Base-by-base conservation (phyloP, 2,329 filamentous ascomycete genomes). In the Juglanconis sp. region DNA sequence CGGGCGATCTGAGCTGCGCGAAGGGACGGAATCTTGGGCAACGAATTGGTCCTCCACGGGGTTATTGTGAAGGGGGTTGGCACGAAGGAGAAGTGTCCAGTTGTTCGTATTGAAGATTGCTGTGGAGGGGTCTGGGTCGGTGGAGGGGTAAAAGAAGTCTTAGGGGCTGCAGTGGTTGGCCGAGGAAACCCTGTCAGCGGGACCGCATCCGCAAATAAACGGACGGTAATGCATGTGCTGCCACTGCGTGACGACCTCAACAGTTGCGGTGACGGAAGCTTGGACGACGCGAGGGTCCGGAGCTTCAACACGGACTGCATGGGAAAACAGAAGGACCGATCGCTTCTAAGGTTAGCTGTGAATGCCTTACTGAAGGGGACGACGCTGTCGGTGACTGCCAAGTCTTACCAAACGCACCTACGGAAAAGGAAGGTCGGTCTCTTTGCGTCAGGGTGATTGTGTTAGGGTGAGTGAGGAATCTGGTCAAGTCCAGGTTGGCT, bases 1-100 rank as follows among this genome's bases (percentile, higher is more conserved):
- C 80, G 78, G 72, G 82, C 81, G 66, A 86, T 77, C 72, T 83
- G 81, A 51, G 78, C 75, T 63, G 81, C 81, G 65, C 81, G 77
- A 66, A 70, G 77, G 66, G 76, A 75, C 70, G 81, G 76, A 76
- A 81, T 81, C 71, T 73, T 78, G 71, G 46, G 46, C 46, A 70
- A 57, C 49, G 66, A 64, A 65, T 66, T 65, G 53, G 61, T 57
- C 58, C 63, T 63, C 56, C 58, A 61, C 52, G 54, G 51, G 63
- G 64, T 60, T 59, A 11, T 58, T 56, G 38, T 38, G 60, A 49
- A 53, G 63, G 50, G 52, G 50, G 51, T 56, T 38, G 31, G 57
- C 46, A 54, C 51, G 57, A 46, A 59, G 42, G 60, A 51, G 48
- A 59, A 42, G 56, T 44, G 55, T 54, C 50, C 53, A 56, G 30